Evolutionary conservation across 164 flowering plant species (phyloP).

Genomic region (Taxillus chinensis): DNA sequence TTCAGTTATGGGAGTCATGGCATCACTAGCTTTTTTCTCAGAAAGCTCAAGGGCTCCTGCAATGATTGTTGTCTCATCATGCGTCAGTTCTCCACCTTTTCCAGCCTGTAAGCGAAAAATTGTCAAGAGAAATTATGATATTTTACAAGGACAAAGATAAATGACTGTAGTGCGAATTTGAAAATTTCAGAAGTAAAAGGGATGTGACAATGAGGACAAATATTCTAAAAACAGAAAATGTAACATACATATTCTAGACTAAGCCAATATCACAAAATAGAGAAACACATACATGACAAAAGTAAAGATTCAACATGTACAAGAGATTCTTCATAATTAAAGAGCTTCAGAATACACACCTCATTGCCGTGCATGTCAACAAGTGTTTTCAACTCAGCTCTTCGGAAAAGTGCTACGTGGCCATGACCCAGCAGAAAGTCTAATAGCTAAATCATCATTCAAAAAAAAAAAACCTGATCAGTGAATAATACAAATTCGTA

Average conservation of each 20-base stretch:
- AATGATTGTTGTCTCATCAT: constrained; percentile 94
- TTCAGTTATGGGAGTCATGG: constrained; percentile 92
- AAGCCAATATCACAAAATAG: no score
- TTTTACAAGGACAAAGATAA: background rate
- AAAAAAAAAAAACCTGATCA: constrained; percentile 6
- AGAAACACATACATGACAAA: no score
- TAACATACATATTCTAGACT: no score
- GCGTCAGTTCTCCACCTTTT: constrained; percentile 97
- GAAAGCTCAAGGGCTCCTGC: constrained; percentile 91
- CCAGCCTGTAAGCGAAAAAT: constrained; percentile 52
- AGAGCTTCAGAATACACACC: constrained; percentile 27
- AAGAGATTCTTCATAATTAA: no score
- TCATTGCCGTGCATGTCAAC: constrained; percentile 91
- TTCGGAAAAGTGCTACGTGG: constrained; percentile 81
- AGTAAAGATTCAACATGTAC: no score
- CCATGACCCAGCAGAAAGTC: constrained; percentile 70
- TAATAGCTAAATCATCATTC: constrained; percentile 39
- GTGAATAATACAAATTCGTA: constrained; percentile 1
- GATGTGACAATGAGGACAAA: no score
- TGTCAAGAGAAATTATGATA: background rate
- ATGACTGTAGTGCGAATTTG: no score
- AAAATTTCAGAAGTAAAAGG: no score
- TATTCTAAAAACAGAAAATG: no score
- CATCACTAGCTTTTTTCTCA: constrained; percentile 80
- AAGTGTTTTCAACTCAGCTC: constrained; percentile 96